Percentiles rank a stretch among this genome's conserved stretches.
Evolutionary conservation across 75 land plant genomes (phyloP).

Genomic region (Cryptomeria japonica): DNA sequence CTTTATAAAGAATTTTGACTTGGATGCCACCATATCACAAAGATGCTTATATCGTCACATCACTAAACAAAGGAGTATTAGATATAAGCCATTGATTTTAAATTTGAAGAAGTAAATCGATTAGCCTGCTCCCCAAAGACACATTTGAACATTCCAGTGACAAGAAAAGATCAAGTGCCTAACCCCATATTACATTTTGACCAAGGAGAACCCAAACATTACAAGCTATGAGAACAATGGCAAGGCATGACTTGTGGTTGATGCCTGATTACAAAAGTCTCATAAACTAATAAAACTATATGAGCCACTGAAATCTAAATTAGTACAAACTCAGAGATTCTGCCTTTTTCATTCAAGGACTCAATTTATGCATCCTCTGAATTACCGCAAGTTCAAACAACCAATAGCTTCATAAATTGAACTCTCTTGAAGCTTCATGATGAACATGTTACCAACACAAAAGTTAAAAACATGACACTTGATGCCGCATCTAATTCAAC

Average conservation of each 20-base stretch:
- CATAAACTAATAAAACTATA: neutral
- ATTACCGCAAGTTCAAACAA: neutral
- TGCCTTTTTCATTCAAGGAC: neutral
- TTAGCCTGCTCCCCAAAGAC: neutral
- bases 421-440: neutral
- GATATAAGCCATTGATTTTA: neutral
- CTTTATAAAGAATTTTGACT: neutral
- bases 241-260: neutral
- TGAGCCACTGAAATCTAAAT: neutral
- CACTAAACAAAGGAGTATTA: neutral
- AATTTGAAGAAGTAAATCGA: neutral
- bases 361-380: neutral
- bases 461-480: neutral
- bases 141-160: neutral
- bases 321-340: neutral
- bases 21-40: neutral
- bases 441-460: neutral
- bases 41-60: neutral
- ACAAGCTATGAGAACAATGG: neutral
- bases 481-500: neutral
- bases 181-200: neutral
- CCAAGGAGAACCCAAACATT: neutral
- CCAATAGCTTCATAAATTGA: neutral
- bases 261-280: neutral
- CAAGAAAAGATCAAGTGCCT: neutral